These are phyloP conservation scores for Cutaneotrichosporon dermatis DNA, from an alignment of 1,284 basidiomycete species.

Conservation along the genomic window DNA sequence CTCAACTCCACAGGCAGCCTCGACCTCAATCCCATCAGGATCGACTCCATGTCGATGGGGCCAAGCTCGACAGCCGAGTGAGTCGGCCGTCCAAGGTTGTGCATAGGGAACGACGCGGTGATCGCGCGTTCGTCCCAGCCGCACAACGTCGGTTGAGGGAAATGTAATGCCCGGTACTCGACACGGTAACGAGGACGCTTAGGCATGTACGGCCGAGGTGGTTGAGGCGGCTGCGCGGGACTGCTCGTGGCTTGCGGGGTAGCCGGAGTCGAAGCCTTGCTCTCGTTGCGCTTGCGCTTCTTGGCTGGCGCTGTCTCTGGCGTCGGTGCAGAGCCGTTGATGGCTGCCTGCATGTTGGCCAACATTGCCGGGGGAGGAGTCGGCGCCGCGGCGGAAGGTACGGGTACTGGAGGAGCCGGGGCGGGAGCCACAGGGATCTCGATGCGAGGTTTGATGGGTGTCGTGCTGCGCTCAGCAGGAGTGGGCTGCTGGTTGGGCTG, in stretches of 20 bases:
- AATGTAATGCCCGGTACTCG: conserved; percentile 79
- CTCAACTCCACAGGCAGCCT: conserved; percentile 76
- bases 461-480: background rate
- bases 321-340: background rate
- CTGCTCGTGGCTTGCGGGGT: background rate
- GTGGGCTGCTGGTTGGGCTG: background rate
- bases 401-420: background rate
- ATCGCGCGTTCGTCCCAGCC: conserved; percentile 73
- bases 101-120: conserved; percentile 60
- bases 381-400: background rate
- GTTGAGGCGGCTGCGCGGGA: conserved; percentile 10
- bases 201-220: background rate
- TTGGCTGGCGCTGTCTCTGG: background rate
- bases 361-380: background rate
- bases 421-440: conserved; percentile 1
- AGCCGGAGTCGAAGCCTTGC: background rate
- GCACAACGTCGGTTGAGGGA: conserved; percentile 72
- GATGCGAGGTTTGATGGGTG: background rate
- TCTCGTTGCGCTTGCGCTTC: conserved; percentile 6
- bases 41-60: conserved; percentile 79
- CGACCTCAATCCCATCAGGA: conserved; percentile 85
- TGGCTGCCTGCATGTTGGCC: background rate
- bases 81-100: conserved; percentile 61
- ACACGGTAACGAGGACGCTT: conserved; percentile 68
- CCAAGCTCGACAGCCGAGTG: conserved; percentile 49